phyloP scores from a whole-genome alignment of 129 eudicot genomes.

The Kitagawia praeruptora region DNA sequence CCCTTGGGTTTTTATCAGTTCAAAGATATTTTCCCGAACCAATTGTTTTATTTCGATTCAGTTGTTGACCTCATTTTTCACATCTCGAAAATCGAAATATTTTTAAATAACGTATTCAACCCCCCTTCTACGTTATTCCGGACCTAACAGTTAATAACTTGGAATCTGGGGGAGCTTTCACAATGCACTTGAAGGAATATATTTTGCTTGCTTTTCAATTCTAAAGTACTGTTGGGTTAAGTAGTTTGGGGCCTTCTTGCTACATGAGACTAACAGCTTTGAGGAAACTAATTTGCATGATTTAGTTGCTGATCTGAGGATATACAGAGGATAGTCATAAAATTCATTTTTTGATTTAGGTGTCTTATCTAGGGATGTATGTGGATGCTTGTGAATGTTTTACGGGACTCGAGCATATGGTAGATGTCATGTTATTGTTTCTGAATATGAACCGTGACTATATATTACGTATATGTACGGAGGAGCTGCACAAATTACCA shows the following conservation, averaged over 20 bases:
- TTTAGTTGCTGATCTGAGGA: neutral
- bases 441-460: neutral
- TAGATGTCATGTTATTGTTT: neutral
- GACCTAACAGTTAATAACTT: no score
- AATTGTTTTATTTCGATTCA: no score
- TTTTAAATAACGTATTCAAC: no score
- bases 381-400: neutral
- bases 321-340: neutral
- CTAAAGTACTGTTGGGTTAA: neutral
- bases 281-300: neutral
- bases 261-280: neutral
- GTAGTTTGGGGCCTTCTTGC: neutral
- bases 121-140: no score
- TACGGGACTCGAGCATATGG: neutral
- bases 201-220: neutral
- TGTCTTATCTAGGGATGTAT: no score
- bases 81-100: no score
- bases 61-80: no score
- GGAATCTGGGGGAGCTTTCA: neutral
- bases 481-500: neutral
- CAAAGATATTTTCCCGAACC: no score
- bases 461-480: neutral
- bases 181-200: neutral
- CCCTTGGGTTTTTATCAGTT: no score
- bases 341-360: no score